Evolutionary conservation across 352 stramenopile genomes (phyloP), one percentile per base, ranked within the genome.

Genomic region (Pythium oligandrum): DNA sequence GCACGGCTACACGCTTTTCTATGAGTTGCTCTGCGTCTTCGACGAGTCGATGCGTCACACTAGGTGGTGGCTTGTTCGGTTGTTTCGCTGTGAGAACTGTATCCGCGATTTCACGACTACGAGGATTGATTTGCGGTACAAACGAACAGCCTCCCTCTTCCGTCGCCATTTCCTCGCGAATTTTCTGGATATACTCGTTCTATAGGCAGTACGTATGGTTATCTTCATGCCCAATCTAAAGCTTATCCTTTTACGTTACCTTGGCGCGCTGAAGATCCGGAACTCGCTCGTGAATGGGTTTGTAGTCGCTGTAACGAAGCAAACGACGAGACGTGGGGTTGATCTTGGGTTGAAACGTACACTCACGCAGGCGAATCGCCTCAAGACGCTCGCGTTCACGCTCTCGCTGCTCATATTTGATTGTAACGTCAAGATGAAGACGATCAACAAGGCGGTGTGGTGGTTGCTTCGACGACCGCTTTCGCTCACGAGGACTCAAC

Each of bases 291-390:
- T 90, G 77, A 51, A 93, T 82, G 6, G 83, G 83, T 40, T 84
- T 88, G 54, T 90, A 82, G 40, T 75, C 63, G 1, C 60, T 64
- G 30, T 55, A 51, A 31, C 50, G 70, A 3, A 73, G 55, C 50
- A 92, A 55, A 1, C 51, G 55, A 7, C 63, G 68, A 1, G 78
- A 89, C 0, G 53, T 57, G 3, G 55, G 35, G 44, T 90, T 93
- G 55, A 90, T 89, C 35, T 68, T 60, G 5, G 83, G 79, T 9
- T 70, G 72, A 51, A 93, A 93, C 1, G 79, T 90, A 43, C 79
- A 93, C 30, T 80, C 67, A 11, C 68, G 57, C 26, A 93, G 44
- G 10, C 64, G 40, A 6, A 81, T 64, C 10, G 64, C 59, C 36
- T 90, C 83, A 2, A 90, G 57, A 4, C 58, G 61, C 26, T 73